phyloP scores from a whole-genome alignment of 495 filamentous ascomycete species.

The Talaromyces stipitatus region DNA sequence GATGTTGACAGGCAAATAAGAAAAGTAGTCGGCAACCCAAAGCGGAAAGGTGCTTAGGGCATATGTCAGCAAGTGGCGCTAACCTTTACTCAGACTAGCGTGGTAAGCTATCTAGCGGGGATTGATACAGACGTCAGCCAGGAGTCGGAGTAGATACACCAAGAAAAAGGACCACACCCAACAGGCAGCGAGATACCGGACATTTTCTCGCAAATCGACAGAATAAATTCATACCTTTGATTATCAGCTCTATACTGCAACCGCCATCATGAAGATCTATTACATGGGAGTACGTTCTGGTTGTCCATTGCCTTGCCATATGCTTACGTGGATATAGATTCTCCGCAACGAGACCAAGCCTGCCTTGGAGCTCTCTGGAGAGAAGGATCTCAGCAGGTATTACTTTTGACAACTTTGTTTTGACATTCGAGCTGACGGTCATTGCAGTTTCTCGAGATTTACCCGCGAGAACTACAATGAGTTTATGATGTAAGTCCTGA shows the following conservation, averaged over 20 bases:
- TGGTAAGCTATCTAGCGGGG: background rate
- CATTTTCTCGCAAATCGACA: background rate
- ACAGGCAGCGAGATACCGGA: background rate
- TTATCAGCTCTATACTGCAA: background rate
- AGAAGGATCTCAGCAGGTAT: conserved; percentile 72
- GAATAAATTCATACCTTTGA: background rate
- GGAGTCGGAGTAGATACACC: background rate
- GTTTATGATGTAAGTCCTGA: conserved; percentile 32
- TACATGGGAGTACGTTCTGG: conserved; percentile 72
- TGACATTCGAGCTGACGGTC: conserved; percentile 42
- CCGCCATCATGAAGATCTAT: conserved; percentile 77
- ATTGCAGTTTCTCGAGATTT: background rate
- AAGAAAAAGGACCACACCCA: background rate
- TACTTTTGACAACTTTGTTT: conserved; percentile 44
- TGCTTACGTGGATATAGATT: conserved; percentile 45
- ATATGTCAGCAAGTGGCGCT: background rate
- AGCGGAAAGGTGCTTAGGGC: conserved; percentile 1
- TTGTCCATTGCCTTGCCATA: conserved; percentile 5
- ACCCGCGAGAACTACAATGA: conserved; percentile 37
- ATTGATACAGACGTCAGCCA: conserved; percentile 1
- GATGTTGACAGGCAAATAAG: background rate
- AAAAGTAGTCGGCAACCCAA: conserved; percentile 1
- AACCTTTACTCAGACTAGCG: background rate
- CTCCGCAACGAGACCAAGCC: conserved; percentile 75
- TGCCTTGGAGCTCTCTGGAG: conserved; percentile 70